These are phyloP conservation scores for Dothistroma pini DNA, from an alignment of 2,329 filamentous ascomycete species.

Conservation along the genomic window DNA sequence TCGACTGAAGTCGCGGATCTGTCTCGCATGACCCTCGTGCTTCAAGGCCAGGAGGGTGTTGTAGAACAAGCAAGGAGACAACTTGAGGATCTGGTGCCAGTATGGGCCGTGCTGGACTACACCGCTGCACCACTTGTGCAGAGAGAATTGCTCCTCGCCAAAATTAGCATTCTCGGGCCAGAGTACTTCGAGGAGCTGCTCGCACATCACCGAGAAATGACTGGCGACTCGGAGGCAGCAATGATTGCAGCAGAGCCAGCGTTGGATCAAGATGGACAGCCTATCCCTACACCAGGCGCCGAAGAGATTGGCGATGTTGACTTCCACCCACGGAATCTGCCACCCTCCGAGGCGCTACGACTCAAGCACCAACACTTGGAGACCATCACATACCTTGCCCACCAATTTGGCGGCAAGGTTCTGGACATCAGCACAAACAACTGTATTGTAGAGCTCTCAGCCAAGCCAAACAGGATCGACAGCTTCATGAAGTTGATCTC, in stretches of 20 bases:
- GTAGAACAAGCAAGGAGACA: conserved; percentile 95
- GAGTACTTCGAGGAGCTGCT: conserved; percentile 98
- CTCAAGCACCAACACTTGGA: conserved; percentile 98
- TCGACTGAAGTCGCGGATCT: conserved; percentile 96
- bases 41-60: conserved; percentile 92
- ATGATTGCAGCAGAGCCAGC: conserved; percentile 26
- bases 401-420: conserved; percentile 97
- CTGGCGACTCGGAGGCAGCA: conserved; percentile 34
- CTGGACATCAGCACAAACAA: conserved; percentile 97
- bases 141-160: conserved; percentile 89
- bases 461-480: conserved; percentile 90
- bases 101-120: conserved; percentile 98
- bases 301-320: conserved; percentile 46
- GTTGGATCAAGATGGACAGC: conserved; percentile 12
- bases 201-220: conserved; percentile 92
- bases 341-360: conserved; percentile 80
- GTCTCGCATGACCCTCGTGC: conserved; percentile 97
- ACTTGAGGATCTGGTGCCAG: conserved; percentile 92
- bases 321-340: conserved; percentile 86
- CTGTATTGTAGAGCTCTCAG: conserved; percentile 95
- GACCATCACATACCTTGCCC: conserved; percentile 91
- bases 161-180: conserved; percentile 92
- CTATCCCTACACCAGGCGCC: conserved; percentile 9
- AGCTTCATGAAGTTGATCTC: conserved; percentile 94
- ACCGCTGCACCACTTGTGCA: conserved; percentile 89